Evolutionary conservation across 805 yeast genomes (phyloP).

Genomic region (Candida parachauliodes): DNA sequence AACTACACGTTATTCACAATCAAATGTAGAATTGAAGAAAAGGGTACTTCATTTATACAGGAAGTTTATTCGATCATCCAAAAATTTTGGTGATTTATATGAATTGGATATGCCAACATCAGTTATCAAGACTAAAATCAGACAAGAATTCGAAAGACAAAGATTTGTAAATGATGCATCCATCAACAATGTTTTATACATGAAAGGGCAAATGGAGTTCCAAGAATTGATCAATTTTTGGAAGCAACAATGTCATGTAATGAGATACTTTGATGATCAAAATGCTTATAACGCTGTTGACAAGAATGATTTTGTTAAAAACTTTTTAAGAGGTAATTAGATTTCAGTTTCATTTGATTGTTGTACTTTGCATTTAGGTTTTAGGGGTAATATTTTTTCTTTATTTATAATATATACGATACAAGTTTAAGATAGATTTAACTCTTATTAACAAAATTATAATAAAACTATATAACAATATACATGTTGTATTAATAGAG

Average conservation of each 20-base stretch:
- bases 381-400: not conserved
- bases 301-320: slow-evolving; percentile 63
- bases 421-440: not conserved
- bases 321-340: slow-evolving; percentile 62
- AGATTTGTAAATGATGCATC: slow-evolving; percentile 67
- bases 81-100: slow-evolving; percentile 57
- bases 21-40: slow-evolving; percentile 56
- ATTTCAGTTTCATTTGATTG: not conserved
- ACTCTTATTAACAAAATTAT: not conserved
- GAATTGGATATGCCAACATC: slow-evolving; percentile 77
- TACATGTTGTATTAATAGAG: not conserved
- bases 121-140: slow-evolving; percentile 72
- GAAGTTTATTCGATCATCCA: slow-evolving; percentile 61
- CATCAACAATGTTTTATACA: slow-evolving; percentile 63
- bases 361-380: slow-evolving; percentile 1
- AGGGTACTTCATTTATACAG: slow-evolving; percentile 73
- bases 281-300: slow-evolving; percentile 51
- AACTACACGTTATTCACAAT: slow-evolving; percentile 64
- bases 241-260: slow-evolving; percentile 84
- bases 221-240: slow-evolving; percentile 86
- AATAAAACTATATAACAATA: slow-evolving; percentile 4
- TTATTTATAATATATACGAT: slow-evolving; percentile 1
- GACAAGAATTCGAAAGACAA: slow-evolving; percentile 88
- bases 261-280: slow-evolving; percentile 75
- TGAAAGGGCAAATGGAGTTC: slow-evolving; percentile 88